Conservation (phyloP, 495 filamentous ascomycete genomes). For the Lasiosphaeriaceae sp. region DNA sequence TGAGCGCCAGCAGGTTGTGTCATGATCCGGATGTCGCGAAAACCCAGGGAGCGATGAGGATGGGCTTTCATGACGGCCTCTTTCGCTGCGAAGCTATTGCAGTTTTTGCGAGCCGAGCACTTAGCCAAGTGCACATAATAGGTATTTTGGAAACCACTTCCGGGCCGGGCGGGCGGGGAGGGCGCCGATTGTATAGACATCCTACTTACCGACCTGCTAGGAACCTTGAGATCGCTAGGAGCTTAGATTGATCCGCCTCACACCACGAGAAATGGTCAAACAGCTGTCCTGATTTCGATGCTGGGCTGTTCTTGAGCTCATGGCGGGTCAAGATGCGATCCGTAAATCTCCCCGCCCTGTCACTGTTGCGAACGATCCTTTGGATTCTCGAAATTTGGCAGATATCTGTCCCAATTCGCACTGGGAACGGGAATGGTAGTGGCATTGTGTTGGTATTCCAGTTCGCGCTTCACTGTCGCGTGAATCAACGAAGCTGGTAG, state of each 20-base stretch:
- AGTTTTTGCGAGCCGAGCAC: neutral
- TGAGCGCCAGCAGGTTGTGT: too few species aligned
- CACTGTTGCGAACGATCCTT: too few species aligned
- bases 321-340: slow-evolving; percentile 38
- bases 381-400: slow-evolving; percentile 45
- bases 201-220: slow-evolving; percentile 56
- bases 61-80: slow-evolving; percentile 63
- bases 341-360: too few species aligned
- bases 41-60: slow-evolving; percentile 35
- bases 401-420: slow-evolving; percentile 56
- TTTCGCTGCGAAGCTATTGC: slow-evolving; percentile 57
- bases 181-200: too few species aligned
- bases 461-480: neutral
- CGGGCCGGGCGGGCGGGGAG: too few species aligned
- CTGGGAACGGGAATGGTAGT: slow-evolving; percentile 31
- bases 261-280: too few species aligned
- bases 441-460: neutral
- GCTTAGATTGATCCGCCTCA: too few species aligned
- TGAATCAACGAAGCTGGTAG: too few species aligned
- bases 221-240: too few species aligned
- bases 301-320: slow-evolving; percentile 20
- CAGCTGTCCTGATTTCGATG: too few species aligned
- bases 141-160: too few species aligned
- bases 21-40: slow-evolving; percentile 44
- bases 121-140: neutral